Conservation (phyloP, 2,329 filamentous ascomycete species). For the Alternaria rosae region DNA sequence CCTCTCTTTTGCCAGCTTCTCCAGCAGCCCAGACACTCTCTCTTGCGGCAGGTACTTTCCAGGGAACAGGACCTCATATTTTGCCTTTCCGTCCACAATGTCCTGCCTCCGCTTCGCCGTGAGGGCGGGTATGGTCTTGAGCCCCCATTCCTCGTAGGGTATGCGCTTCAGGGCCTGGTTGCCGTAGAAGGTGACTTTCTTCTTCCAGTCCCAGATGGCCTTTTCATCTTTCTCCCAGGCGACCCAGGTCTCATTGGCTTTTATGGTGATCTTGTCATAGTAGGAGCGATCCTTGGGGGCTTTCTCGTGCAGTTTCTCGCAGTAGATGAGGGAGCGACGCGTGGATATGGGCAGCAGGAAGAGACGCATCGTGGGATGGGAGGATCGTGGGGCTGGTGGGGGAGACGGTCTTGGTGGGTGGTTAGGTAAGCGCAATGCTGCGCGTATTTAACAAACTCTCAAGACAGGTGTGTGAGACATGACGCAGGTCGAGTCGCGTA, state of each 20-base stretch:
- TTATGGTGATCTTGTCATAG: conserved; percentile 73
- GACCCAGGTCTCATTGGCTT: conserved; percentile 80
- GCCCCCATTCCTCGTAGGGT: conserved; percentile 95
- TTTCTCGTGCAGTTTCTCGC: conserved; percentile 73
- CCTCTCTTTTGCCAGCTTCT: conserved; percentile 77
- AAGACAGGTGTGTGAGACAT: conserved; percentile 21
- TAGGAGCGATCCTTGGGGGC: conserved; percentile 59
- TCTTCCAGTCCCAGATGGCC: conserved; percentile 76
- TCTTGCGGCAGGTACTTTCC: conserved; percentile 70
- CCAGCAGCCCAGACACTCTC: conserved; percentile 70
- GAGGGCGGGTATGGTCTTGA: conserved; percentile 91
- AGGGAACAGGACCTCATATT: conserved; percentile 80
- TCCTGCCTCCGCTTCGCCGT: conserved; percentile 71
- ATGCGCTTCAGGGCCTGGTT: conserved; percentile 87
- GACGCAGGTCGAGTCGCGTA: conserved; percentile 21
- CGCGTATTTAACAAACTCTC: not conserved
- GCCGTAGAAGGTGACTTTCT: conserved; percentile 82
- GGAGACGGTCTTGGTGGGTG: not conserved
- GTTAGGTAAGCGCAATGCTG: conserved; percentile 28
- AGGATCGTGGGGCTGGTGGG: not conserved
- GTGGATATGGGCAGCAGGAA: conserved; percentile 94
- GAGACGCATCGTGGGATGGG: conserved; percentile 73
- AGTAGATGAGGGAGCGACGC: conserved; percentile 89
- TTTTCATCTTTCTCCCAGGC: conserved; percentile 83
- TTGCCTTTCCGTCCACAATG: conserved; percentile 67